Conservation (phyloP, 2,329 filamentous ascomycete genomes). For the Amphichorda felina region DNA sequence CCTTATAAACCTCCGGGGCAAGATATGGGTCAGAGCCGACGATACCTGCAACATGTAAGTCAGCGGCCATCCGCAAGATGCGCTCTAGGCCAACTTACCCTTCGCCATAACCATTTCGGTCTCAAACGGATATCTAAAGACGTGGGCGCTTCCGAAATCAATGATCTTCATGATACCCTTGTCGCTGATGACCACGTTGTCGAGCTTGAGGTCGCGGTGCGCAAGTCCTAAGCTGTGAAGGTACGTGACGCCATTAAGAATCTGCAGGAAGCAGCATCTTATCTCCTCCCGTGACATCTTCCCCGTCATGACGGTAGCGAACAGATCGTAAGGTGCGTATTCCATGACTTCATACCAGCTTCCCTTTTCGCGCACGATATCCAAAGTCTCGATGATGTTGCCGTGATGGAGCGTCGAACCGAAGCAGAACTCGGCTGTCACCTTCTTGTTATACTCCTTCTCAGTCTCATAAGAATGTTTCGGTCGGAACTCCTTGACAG, state of each 20-base stretch:
- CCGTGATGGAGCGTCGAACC: slow-evolving; percentile 94
- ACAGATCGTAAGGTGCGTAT: slow-evolving; percentile 89
- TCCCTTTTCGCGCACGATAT: slow-evolving; percentile 87
- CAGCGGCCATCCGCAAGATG: background rate
- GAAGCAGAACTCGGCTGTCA: slow-evolving; percentile 96
- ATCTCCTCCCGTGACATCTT: slow-evolving; percentile 92
- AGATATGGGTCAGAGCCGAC: slow-evolving; percentile 89
- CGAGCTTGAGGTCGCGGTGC: slow-evolving; percentile 88
- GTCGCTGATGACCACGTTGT: slow-evolving; percentile 96
- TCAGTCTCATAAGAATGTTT: slow-evolving; percentile 88
- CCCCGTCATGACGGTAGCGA: slow-evolving; percentile 97
- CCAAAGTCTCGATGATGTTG: slow-evolving; percentile 95
- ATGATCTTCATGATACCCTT: slow-evolving; percentile 99
- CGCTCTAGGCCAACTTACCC: slow-evolving; percentile 12
- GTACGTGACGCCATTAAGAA: slow-evolving; percentile 87
- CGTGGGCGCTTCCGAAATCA: slow-evolving; percentile 93
- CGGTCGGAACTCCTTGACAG: slow-evolving; percentile 92
- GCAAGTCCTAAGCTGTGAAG: slow-evolving; percentile 90
- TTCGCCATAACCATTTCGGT: slow-evolving; percentile 38
- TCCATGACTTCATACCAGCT: slow-evolving; percentile 99
- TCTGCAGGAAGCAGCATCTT: slow-evolving; percentile 84
- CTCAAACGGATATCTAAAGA: slow-evolving; percentile 96
- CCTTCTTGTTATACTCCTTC: slow-evolving; percentile 94
- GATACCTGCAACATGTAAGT: slow-evolving; percentile 29
- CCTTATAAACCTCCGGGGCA: slow-evolving; percentile 91